These are phyloP conservation scores for Coemansia sp. DNA, from an alignment of 192 early-diverging fungal species.

Conservation along the genomic window DNA sequence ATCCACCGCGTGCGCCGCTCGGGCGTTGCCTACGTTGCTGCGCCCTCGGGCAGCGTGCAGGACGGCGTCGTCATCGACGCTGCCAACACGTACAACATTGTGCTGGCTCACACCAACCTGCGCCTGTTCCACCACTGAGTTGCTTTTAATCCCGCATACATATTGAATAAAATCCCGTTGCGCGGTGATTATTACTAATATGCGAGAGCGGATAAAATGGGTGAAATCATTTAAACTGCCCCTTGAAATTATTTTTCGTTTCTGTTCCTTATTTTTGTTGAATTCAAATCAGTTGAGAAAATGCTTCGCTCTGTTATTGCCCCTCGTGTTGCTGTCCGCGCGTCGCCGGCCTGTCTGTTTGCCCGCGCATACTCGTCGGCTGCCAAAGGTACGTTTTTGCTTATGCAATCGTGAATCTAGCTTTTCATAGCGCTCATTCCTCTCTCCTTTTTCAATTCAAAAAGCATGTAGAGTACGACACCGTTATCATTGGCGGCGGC, in stretches of 20 bases:
- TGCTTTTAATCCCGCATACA: conserved; percentile 1
- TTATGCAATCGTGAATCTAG: background rate
- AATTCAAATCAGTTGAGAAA: conserved; percentile 1
- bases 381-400: conserved; percentile 34
- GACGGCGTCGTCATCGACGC: conserved; percentile 80
- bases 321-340: conserved; percentile 5
- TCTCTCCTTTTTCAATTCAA: background rate
- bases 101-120: conserved; percentile 80
- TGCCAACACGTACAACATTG: conserved; percentile 82
- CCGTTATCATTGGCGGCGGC: conserved; percentile 90
- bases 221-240: background rate
- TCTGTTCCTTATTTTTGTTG: background rate
- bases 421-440: background rate
- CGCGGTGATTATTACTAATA: background rate
- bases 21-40: conserved; percentile 87
- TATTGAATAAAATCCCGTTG: background rate
- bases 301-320: conserved; percentile 45
- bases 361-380: conserved; percentile 53
- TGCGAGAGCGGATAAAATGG: background rate
- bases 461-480: conserved; percentile 66
- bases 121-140: conserved; percentile 93
- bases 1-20: conserved; percentile 79
- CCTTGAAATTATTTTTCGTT: conserved; percentile 8
- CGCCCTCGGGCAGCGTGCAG: conserved; percentile 88
- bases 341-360: conserved; percentile 28